A percentile compares a stretch with the other conserved stretches of the same genome.
Conservation (phyloP, 2,329 filamentous ascomycete species). For the Aureobasidium lini region DNA sequence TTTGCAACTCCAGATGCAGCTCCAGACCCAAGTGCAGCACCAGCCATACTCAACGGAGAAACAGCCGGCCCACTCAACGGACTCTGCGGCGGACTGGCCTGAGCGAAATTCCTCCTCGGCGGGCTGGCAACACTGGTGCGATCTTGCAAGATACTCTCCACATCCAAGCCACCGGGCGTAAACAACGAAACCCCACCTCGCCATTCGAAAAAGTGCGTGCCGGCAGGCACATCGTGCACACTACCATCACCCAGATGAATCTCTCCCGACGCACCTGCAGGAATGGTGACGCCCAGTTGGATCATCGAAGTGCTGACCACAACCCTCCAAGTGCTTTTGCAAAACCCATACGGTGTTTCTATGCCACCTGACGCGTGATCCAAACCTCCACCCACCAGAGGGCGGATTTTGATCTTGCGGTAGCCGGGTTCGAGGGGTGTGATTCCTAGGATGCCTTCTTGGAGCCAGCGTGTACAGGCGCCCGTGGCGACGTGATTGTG, state of each 20-base stretch:
- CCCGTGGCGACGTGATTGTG: conserved; percentile 6
- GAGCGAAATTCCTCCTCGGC: too few species aligned
- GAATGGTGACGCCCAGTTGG: neutral
- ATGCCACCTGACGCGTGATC: neutral
- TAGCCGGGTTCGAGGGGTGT: conserved; percentile 1
- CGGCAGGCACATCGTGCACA: neutral
- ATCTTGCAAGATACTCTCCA: neutral
- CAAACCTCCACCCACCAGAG: neutral
- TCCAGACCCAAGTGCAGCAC: too few species aligned
- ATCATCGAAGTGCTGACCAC: neutral
- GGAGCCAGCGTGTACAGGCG: conserved; percentile 4
- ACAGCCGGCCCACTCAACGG: too few species aligned
- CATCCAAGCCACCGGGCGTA: neutral
- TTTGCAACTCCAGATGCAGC: too few species aligned
- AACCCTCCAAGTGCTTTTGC: neutral
- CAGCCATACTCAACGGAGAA: too few species aligned
- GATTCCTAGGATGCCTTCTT: conserved; percentile 7
- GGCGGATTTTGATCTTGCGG: conserved; percentile 2
- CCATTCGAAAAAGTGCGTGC: conserved; percentile 9
- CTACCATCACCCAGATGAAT: neutral
- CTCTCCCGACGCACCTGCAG: neutral
- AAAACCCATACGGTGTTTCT: neutral
- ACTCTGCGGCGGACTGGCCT: too few species aligned
- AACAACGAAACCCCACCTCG: neutral
- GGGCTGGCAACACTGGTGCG: neutral